A percentile compares a stretch with the other conserved stretches of the same genome.
phyloP scores from a whole-genome alignment of 176 grass and related monocot species.

The Rhynchospora pubera region DNA sequence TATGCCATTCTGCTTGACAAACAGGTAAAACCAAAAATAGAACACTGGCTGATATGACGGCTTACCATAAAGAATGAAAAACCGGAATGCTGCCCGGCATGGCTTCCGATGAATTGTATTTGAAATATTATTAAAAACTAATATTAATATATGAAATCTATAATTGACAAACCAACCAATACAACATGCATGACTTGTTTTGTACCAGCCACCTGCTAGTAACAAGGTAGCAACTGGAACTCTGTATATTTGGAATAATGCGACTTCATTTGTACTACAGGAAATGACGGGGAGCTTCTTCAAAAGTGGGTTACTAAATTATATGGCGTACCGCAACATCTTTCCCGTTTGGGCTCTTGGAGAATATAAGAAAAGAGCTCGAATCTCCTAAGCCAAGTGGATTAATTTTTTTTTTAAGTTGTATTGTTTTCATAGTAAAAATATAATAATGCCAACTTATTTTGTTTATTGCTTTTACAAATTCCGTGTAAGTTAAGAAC shows the following conservation, averaged over 20 bases:
- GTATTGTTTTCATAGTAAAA: not conserved
- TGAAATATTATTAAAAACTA: too few relatives aligned
- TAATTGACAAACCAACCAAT: not conserved
- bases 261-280: constrained; percentile 18
- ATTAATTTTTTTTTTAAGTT: not conserved
- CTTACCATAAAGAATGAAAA: too few relatives aligned
- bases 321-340: constrained; percentile 62
- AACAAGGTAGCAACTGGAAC: not conserved
- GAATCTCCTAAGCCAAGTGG: not conserved
- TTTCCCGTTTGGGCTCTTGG: constrained; percentile 85
- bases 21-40: too few relatives aligned
- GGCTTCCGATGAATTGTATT: too few relatives aligned
- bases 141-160: not conserved
- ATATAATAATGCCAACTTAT: not conserved
- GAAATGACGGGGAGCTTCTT: constrained; percentile 67
- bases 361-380: constrained; percentile 45
- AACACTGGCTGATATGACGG: too few relatives aligned
- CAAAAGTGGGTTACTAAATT: constrained; percentile 50
- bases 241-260: not conserved
- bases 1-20: too few relatives aligned
- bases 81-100: too few relatives aligned
- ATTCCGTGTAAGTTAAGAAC: too few relatives aligned
- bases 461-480: too few relatives aligned
- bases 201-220: not conserved
- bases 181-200: not conserved